Evolutionary conservation across 2,329 filamentous ascomycete species (phyloP), one percentile per base, ranked within the genome.

Genomic region (Orbilia brochopaga): DNA sequence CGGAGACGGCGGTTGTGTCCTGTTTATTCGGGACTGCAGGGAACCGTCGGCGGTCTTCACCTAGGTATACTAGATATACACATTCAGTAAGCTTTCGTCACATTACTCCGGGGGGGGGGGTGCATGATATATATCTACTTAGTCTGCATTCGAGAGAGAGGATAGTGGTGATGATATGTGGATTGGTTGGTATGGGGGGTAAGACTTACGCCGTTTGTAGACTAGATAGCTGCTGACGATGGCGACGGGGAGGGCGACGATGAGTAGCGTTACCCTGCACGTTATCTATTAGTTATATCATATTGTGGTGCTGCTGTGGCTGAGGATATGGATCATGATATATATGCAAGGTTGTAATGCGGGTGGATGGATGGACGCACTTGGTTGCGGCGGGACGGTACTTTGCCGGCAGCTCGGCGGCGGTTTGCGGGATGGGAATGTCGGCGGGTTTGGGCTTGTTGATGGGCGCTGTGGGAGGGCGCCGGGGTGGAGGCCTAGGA

Each of bases 221-320:
- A 77, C 63, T 21, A 75, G 50, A 19, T 67, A 75, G 10, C 69
- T 74, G 11, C 69, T 77, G 21, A 76, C 74, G 17, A 77, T 73
- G 11, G 61, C 74, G 23, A 77, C 67, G 8, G 76, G 76, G 4
- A 77, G 62, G 2, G 75, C 75, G 54, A 77, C 63, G n/a, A 77
- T 76, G 32, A 75, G 55, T 2, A 58, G 65, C 37, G 65, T 64
- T 19, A 76, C 69, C 32, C 74, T 76, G 10, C 32, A 15, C 19
- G 35, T 32, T 1, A 42, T n/a, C 27, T 8, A 44, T 54, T 53
- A 53, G 46, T 23, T 53, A 37, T 32, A 4, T 24, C n/a, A n/a
- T n/a, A n/a, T n/a, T n/a, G n/a, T n/a, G n/a, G n/a, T n/a, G n/a
- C n/a, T n/a, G n/a, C n/a, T n/a, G n/a, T n/a, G n/a, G n/a, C n/a